These are phyloP conservation scores for Linderniella brevidens DNA, from an alignment of 257 asterid genomes.

Conservation along the genomic window DNA sequence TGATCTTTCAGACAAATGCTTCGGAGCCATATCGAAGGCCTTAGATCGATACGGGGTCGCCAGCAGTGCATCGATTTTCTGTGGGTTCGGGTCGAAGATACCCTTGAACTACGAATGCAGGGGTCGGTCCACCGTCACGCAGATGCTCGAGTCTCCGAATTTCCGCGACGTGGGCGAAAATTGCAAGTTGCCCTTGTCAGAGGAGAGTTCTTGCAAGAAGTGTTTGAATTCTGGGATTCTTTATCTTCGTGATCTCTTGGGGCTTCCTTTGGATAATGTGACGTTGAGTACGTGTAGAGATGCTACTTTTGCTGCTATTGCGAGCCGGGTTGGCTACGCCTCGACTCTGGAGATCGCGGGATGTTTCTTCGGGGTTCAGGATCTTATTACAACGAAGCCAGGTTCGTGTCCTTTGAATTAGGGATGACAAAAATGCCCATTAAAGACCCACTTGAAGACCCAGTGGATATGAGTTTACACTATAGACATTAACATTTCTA, in stretches of 20 bases:
- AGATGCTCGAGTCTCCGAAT: conserved; percentile 62
- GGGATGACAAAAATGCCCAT: too few relatives aligned
- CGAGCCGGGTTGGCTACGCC: conserved; percentile 55
- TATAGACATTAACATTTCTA: too few relatives aligned
- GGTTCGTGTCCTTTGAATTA: conserved; percentile 19
- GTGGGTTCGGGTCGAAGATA: conserved; percentile 83
- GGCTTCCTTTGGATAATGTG: conserved; percentile 40
- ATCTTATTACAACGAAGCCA: conserved; percentile 28
- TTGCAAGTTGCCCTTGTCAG: conserved; percentile 43
- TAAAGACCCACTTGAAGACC: too few relatives aligned
- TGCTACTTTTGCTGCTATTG: conserved; percentile 73
- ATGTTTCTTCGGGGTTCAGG: conserved; percentile 83
- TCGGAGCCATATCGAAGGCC: conserved; percentile 37
- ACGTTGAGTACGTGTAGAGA: conserved; percentile 89
- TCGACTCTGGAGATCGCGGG: conserved; percentile 47
- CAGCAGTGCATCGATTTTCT: conserved; percentile 42
- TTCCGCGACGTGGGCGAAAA: conserved; percentile 37
- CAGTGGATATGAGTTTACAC: too few relatives aligned
- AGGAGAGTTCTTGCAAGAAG: conserved; percentile 41
- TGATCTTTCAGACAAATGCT: conserved; percentile 44
- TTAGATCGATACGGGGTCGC: conserved; percentile 60
- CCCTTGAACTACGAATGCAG: conserved; percentile 70
- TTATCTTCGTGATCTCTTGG: conserved; percentile 67
- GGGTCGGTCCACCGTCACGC: conserved; percentile 53
- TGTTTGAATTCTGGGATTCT: conserved; percentile 68